Evolutionary conservation across 305 asterid species (phyloP), one percentile per base, ranked within the genome.

Genomic region (Solanum hybrid): DNA sequence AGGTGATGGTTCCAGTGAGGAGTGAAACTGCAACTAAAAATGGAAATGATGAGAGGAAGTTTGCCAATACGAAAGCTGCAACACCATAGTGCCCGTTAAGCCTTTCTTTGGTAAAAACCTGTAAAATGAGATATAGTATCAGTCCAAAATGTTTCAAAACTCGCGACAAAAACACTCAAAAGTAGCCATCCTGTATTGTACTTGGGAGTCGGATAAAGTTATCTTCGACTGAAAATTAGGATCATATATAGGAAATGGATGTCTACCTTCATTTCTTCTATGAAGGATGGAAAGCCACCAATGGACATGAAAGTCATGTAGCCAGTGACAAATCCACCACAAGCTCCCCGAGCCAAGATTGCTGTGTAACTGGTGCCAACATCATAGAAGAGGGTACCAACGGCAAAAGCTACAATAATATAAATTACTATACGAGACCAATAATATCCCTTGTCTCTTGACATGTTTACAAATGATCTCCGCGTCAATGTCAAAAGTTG

Each of bases 251-350:
- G 20, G 20, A 45, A 45, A 45, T 45, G 61, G 61, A 41, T 73
- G 36, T 83, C 91, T 89, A 97, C 98, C 97, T 94, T 95, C 98
- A 97, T 95, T 89, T 96, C 99, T 93, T 96, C 98, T 3, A 97
- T 92, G 88, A 97, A 97, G 32, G 98, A 97, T 24, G 99, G 99
- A 89, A 97, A 97, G 85, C 99, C 99, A 45, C 99, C 99, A 31
- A 97, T 97, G 72, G 99, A 97, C 99, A 97, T 97, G 94, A 97
- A 97, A 73, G 98, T 96, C 98, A 97, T 96, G 86, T 94, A 97
- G 32, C 99, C 99, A 0, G 98, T 94, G 1, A 97, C 93, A 68
- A 97, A 97, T 80, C 99, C 99, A n/a, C 97, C 98, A 78, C 99
- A 97, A 32, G 98, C 99, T 90, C 98, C 98, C 36, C 99, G 89